Conservation (phyloP, 2,329 filamentous ascomycete species). For the Talaromyces sp. region DNA sequence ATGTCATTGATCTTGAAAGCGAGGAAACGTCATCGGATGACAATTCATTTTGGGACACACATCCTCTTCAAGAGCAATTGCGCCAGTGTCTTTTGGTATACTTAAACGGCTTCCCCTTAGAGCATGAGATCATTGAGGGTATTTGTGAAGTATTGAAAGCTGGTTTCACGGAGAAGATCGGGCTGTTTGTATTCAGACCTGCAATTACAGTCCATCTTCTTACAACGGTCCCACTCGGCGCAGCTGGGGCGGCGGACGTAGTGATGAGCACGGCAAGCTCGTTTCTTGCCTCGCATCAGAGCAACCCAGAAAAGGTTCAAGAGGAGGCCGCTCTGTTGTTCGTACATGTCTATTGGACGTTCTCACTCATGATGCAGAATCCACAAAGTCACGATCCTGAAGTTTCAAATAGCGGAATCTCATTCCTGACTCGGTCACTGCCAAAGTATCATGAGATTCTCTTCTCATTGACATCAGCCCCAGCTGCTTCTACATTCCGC, state of each 20-base stretch:
- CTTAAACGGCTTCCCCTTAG: conserved; percentile 39
- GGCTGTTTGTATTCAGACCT: conserved; percentile 44
- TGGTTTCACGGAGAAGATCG: conserved; percentile 44
- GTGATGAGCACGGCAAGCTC: conserved; percentile 47
- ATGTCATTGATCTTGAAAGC: conserved; percentile 33
- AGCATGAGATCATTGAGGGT: conserved; percentile 43
- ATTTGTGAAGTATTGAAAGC: conserved; percentile 47
- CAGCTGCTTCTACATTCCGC: conserved; percentile 17
- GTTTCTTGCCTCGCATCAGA: conserved; percentile 43
- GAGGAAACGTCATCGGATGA: conserved; percentile 28
- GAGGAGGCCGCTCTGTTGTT: conserved; percentile 37
- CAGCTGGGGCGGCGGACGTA: conserved; percentile 40
- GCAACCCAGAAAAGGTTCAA: conserved; percentile 34
- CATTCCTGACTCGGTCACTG: conserved; percentile 43
- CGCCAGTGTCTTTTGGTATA: conserved; percentile 42
- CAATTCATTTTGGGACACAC: conserved; percentile 40
- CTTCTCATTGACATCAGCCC: conserved; percentile 33
- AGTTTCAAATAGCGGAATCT: conserved; percentile 44
- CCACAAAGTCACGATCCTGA: conserved; percentile 40
- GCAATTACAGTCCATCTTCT: conserved; percentile 42
- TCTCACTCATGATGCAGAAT: conserved; percentile 36
- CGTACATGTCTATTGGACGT: conserved; percentile 38
- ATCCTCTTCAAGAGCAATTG: conserved; percentile 34
- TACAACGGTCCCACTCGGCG: conserved; percentile 38
- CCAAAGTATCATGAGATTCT: conserved; percentile 41